Evolutionary conservation across 2,329 filamentous ascomycete genomes (phyloP), one percentile per base, ranked within the genome.

Genomic region (Pyrenochaeta sp.): DNA sequence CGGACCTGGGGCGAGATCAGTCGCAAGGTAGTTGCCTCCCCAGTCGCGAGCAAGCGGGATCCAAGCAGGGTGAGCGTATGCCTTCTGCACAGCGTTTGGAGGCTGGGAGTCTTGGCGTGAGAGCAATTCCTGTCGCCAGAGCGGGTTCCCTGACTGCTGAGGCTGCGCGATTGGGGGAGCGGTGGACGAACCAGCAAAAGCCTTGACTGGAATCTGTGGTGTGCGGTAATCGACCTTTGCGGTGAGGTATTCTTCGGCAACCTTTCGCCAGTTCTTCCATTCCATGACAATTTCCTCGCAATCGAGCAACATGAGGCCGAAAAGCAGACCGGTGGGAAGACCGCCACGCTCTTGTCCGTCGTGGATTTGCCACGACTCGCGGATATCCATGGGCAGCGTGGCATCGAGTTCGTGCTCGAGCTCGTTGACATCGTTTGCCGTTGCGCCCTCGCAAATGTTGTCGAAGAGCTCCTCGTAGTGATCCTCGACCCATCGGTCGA

Each of bases 261-360:
- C 95, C 59, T 86, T 88, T 67, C 92, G 88, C 95, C 95, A 99
- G 72, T 97, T 96, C 68, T 91, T 90, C 91, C 94, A 98, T 75
- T 99, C 95, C 75, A 97, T 92, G 18, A 97, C 89, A 65, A 99
- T 97, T 73, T 99, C 95, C 76, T 99, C 95, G 72, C 95, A 98
- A 76, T 99, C 95, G 52, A 99, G 85, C 60, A 99, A 80, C 95
- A 99, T 99, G 73, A 87, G 90, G 55, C 93, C 86, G 68, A 99
- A 98, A 56, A 99, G 86, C 63, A 98, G 90, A 59, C 95, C 95
- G 0, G 94, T 97, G 0, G 95, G 95, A 51, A 84, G 84, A 60
- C 95, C 95, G 58, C 92, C 91, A 60, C 95, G 90, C 78, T 99
- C 95, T 77, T 99, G 95, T n/a, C 95, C 95, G 70, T 99, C 95